Conservation (phyloP, 345 rosid genomes). For the Rhizophora mangle region DNA sequence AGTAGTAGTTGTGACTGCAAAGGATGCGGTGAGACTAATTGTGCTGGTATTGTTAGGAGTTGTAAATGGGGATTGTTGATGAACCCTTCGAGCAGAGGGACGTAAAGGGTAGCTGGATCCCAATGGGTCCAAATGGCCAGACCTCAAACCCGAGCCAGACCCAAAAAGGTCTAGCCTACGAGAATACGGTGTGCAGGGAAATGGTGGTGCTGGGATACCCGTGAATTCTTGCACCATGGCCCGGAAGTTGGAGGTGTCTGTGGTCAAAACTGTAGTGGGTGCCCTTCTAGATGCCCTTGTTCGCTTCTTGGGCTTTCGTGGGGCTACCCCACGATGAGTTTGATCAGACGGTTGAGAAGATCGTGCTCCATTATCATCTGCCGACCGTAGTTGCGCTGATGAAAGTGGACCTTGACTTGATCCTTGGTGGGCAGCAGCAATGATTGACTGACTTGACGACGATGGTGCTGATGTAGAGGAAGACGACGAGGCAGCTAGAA, state of each 20-base stretch:
- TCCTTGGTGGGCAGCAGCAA: slow-evolving; percentile 17
- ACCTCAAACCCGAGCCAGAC: slow-evolving; percentile 35
- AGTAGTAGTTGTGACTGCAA: slow-evolving; percentile 11
- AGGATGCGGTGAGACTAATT: slow-evolving; percentile 14
- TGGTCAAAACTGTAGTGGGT: slow-evolving; percentile 81
- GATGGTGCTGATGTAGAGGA: neutral
- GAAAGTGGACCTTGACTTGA: slow-evolving; percentile 22
- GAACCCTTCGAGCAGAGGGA: slow-evolving; percentile 51
- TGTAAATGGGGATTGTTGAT: slow-evolving; percentile 24
- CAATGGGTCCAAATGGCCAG: slow-evolving; percentile 36
- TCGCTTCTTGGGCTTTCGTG: slow-evolving; percentile 72
- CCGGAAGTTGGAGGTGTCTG: slow-evolving; percentile 85
- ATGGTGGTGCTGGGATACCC: slow-evolving; percentile 78
- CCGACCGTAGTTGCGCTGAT: slow-evolving; percentile 19
- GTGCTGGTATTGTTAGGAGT: slow-evolving; percentile 9
- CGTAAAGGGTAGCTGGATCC: slow-evolving; percentile 48
- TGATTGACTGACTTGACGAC: slow-evolving; percentile 16
- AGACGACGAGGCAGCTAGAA: no score
- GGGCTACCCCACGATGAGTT: slow-evolving; percentile 5
- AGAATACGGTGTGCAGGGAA: slow-evolving; percentile 54
- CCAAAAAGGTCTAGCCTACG: slow-evolving; percentile 72
- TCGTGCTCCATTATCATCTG: slow-evolving; percentile 22
- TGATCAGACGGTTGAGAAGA: slow-evolving; percentile 29
- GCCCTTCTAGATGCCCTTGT: slow-evolving; percentile 88
- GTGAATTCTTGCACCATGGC: slow-evolving; percentile 98